phyloP scores from a whole-genome alignment of 768 basidiomycete species.

The Suillus bovinus region DNA sequence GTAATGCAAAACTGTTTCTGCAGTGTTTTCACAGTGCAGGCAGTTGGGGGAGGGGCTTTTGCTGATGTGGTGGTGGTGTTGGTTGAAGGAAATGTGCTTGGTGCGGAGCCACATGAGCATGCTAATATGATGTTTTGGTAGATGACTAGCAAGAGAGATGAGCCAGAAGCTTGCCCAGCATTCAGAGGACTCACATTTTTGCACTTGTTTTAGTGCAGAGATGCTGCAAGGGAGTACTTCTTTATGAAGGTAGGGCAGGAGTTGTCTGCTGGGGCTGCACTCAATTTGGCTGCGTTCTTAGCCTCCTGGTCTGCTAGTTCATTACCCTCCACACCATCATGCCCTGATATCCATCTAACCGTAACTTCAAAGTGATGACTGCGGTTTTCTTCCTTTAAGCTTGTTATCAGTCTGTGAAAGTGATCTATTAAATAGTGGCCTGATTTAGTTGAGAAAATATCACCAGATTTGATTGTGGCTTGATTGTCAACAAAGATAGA shows the following conservation, averaged over 20 bases:
- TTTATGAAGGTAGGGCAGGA: not conserved
- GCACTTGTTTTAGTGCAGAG: slow-evolving; percentile 9
- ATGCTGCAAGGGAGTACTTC: slow-evolving; percentile 1
- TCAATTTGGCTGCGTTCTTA: slow-evolving; percentile 16
- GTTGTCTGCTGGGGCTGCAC: not conserved
- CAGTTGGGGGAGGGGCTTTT: slow-evolving; percentile 26
- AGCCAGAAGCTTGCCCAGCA: not conserved
- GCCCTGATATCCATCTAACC: slow-evolving; percentile 7
- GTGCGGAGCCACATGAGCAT: slow-evolving; percentile 34
- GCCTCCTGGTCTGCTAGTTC: slow-evolving; percentile 24
- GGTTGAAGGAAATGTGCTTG: slow-evolving; percentile 31
- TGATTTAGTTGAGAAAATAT: not conserved
- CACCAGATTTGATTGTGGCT: slow-evolving; percentile 26
- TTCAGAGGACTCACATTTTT: not conserved
- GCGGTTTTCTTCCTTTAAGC: rapidly evolving
- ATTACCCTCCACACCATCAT: slow-evolving; percentile 17
- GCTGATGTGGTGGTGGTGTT: slow-evolving; percentile 30
- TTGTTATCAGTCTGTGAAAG: not conserved
- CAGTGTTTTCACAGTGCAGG: slow-evolving; percentile 17
- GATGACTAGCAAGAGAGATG: too few species aligned
- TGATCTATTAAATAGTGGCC: slow-evolving; percentile 6
- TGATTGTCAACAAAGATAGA: slow-evolving; percentile 24
- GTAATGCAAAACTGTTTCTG: slow-evolving; percentile 33
- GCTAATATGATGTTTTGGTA: too few species aligned
- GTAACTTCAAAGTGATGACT: not conserved